These are phyloP conservation scores for Fusarium sp. DNA, from an alignment of 2,329 filamentous ascomycete species.

Conservation along the genomic window DNA sequence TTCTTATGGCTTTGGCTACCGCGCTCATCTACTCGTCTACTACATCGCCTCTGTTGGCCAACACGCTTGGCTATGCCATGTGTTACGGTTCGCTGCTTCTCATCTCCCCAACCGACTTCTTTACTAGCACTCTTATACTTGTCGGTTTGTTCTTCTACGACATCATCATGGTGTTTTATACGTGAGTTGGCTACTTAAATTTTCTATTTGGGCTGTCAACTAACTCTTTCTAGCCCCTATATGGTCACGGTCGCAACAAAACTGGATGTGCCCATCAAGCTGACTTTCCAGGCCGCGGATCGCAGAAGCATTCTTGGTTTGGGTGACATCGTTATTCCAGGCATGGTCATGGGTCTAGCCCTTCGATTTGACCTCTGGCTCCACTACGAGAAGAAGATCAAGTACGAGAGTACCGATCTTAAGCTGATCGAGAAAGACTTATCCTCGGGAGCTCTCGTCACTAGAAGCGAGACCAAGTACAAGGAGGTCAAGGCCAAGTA, in stretches of 20 bases:
- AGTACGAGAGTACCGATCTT: slow-evolving; percentile 54
- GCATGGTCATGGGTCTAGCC: slow-evolving; percentile 88
- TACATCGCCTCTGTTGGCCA: slow-evolving; percentile 71
- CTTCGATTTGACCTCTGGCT: slow-evolving; percentile 92
- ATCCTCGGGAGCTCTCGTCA: slow-evolving; percentile 50
- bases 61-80: slow-evolving; percentile 87
- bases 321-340: slow-evolving; percentile 93
- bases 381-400: slow-evolving; percentile 78
- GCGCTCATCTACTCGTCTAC: slow-evolving; percentile 76
- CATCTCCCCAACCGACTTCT: slow-evolving; percentile 89
- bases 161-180: slow-evolving; percentile 91
- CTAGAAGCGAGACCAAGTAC: slow-evolving; percentile 55
- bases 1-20: slow-evolving; percentile 65
- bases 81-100: slow-evolving; percentile 85
- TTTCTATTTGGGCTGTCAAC: neutral
- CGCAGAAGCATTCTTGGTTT: slow-evolving; percentile 86
- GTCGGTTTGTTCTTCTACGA: slow-evolving; percentile 91
- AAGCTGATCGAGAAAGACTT: slow-evolving; percentile 51
- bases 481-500: slow-evolving; percentile 65
- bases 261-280: slow-evolving; percentile 91
- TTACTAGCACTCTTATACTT: slow-evolving; percentile 82
- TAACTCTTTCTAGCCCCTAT: slow-evolving; percentile 67
- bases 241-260: slow-evolving; percentile 91
- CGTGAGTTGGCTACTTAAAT: slow-evolving; percentile 59
- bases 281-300: slow-evolving; percentile 78